Base-by-base conservation (phyloP, 129 eudicot species). In the Lactuca saligna region DNA sequence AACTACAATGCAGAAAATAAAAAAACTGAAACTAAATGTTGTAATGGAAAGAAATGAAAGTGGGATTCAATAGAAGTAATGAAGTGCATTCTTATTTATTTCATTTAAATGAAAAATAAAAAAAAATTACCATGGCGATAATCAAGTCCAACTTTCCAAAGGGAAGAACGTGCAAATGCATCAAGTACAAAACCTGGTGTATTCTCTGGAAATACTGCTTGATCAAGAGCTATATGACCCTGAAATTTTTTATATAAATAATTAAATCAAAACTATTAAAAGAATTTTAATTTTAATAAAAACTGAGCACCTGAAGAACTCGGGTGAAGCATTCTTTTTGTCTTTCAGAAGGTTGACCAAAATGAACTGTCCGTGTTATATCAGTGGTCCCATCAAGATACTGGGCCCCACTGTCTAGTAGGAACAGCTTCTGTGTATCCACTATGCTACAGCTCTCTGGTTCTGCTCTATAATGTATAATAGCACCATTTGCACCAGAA, bases 151-250 rank as follows among this genome's bases (percentile, higher is more conserved):
- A 85, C 80, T 73, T 89, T 93, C 99, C 99, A 93, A 65, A 93
- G 85, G 5, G 95, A 83, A 73, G 97, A 85, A 63, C 99, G 91
- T 3, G 99, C 99, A 80, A 93, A 89, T 60, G 99, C 92, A 82
- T 93, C 99, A 79, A 93, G 84, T 14, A 89, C 97, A 80, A 89
- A 89, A 66, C 99, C 99, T 33, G 97, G 97, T 68, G 96, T 84
- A 66, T 87, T 87, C 73, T 93, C 95, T 14, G 99, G 99, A 70
- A 93, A 93, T 44, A 89, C 84, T 48, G 93, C 97, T 72, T 93
- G 90, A 76, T 89, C 99, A 71, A 93, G 97, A 48, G 95, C 95
- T 77, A 93, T 93, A 83, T 93, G 99, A 39, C 99, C 99, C 99
- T 93, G 83, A 79, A 71, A 55, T 63, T 8, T 9, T 8, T 8